Percentiles rank a stretch among this genome's conserved stretches.
Evolutionary conservation across 345 rosid genomes (phyloP).

Genomic region (Eucalyptus pauciflora): DNA sequence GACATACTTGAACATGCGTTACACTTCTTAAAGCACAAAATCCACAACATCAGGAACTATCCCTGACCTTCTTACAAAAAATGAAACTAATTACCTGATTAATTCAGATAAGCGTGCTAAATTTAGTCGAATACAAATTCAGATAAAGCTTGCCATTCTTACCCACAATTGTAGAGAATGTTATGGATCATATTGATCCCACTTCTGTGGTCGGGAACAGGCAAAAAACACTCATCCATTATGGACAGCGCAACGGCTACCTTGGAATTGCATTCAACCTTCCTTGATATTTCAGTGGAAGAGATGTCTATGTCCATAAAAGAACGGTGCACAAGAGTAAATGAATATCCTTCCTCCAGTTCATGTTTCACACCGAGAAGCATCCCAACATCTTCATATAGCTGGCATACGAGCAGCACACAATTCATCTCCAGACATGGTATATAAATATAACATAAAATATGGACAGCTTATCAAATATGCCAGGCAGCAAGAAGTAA

Average conservation of each 20-base stretch:
- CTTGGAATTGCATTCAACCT: slow-evolving; percentile 72
- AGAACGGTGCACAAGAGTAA: slow-evolving; percentile 62
- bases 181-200: slow-evolving; percentile 82
- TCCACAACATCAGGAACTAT: not conserved
- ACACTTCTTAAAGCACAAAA: not conserved
- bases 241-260: slow-evolving; percentile 77
- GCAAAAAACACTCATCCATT: slow-evolving; percentile 96
- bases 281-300: slow-evolving; percentile 29
- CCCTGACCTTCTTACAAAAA: not conserved
- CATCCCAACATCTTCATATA: slow-evolving; percentile 38
- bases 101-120: not conserved
- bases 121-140: not conserved
- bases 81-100: not conserved
- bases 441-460: not conserved
- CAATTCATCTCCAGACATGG: not conserved
- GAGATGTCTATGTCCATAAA: slow-evolving; percentile 39
- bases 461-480: not conserved
- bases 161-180: slow-evolving; percentile 83
- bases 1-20: not conserved
- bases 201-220: slow-evolving; percentile 76
- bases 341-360: slow-evolving; percentile 78
- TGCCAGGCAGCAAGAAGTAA: not conserved
- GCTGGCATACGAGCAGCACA: slow-evolving; percentile 18
- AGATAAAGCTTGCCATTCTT: slow-evolving; percentile 6
- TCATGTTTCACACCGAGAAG: slow-evolving; percentile 80